Conservation (phyloP, 495 filamentous ascomycete genomes). For the Daldinia decipiens region DNA sequence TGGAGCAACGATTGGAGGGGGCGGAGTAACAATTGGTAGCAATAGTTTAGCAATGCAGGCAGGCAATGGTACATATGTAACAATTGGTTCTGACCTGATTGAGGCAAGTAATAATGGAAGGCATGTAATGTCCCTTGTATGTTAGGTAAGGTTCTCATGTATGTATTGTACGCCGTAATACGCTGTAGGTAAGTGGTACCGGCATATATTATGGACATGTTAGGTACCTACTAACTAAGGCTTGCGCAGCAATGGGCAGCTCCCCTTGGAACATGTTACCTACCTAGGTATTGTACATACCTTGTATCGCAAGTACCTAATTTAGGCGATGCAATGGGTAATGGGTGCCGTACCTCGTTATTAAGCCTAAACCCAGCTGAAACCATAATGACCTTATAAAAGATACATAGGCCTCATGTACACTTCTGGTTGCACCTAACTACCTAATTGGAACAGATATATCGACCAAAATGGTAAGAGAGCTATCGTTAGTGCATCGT, state of each 20-base stretch:
- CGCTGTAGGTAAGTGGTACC: slow-evolving; percentile 1
- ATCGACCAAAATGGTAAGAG: slow-evolving; percentile 1
- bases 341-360: slow-evolving; percentile 9
- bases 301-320: slow-evolving; percentile 23
- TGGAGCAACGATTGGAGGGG: slow-evolving; percentile 5
- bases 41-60: not conserved
- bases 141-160: not conserved
- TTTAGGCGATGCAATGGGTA: slow-evolving; percentile 24
- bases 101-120: slow-evolving; percentile 1
- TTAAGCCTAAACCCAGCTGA: slow-evolving; percentile 39
- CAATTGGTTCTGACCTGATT: not conserved
- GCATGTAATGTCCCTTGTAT: not conserved
- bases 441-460: slow-evolving; percentile 10
- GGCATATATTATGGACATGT: not conserved
- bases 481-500: not conserved
- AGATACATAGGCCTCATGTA: not conserved
- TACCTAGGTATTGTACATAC: too few relatives aligned
- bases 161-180: slow-evolving; percentile 3
- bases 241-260: slow-evolving; percentile 13
- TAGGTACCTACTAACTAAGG: not conserved
- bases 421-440: slow-evolving; percentile 7
- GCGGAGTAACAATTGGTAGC: not conserved
- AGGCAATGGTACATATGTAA: not conserved
- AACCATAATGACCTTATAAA: slow-evolving; percentile 18
- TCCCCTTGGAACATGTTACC: slow-evolving; percentile 16